Base-by-base conservation (phyloP, 2,329 filamentous ascomycete genomes). In the Penicillium sclerotiorum region DNA sequence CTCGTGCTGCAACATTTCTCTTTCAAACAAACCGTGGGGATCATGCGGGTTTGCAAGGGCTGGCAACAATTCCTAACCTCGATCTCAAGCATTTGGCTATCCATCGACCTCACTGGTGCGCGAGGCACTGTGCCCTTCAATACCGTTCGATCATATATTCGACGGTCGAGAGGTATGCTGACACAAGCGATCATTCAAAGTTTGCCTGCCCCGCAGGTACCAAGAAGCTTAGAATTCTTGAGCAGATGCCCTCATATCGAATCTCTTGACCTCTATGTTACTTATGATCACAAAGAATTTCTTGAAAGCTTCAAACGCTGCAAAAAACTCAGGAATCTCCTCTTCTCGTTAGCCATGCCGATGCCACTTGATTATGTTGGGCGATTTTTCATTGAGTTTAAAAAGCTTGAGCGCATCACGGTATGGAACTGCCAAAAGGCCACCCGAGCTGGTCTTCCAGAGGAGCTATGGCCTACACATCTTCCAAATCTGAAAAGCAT, bases 1-100 rank as follows among this genome's bases (percentile, higher is more conserved):
- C 71, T 79, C 60, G 68, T 84, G 2, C 59, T 85, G n/a, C 66
- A 69, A 8, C 70, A 80, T 52, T 69, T 84, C n/a, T 66, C 71
- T 23, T 82, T 84, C 61, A 71, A 67, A 42, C 69, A 82, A 45
- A 69, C 77, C 44, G 70, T 80, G 67, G 70, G 63, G 33, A 75
- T 79, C 22, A 72, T 80, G 37, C 74, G 78, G 7, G 82, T 85
- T 2, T 84, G 77, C 30, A 80, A 75, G 63, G 67, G 70, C 40
- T 86, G 83, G 83, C 69, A 73, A 9, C 65, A 61, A n/a, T 77
- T 82, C 37, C 69, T 85, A 11, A 66, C 65, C 8, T 76, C 74
- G 4, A 63, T 76, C 21, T 70, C 73, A 0, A 66, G 67, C 8
- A 68, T 82, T 1, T 83, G 82, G 80, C 70, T 68, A 49, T 65